phyloP scores from a whole-genome alignment of 2,329 filamentous ascomycete genomes.

The Claviceps arundinis region DNA sequence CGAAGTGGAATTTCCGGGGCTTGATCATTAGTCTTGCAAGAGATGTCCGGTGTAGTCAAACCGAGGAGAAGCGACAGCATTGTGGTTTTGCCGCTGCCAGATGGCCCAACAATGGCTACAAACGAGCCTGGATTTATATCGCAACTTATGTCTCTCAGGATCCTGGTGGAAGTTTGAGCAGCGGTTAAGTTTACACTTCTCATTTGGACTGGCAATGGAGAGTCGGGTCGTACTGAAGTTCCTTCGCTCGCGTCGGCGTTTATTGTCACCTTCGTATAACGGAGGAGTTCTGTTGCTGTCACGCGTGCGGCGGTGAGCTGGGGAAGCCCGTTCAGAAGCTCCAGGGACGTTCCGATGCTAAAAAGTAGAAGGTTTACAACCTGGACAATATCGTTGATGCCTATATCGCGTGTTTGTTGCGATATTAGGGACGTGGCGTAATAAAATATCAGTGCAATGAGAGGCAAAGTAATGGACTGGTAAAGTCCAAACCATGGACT shows the following conservation, averaged over 20 bases:
- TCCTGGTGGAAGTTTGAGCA: neutral
- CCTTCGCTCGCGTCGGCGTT: neutral
- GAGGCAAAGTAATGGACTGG: constrained; percentile 57
- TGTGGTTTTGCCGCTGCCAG: constrained; percentile 86
- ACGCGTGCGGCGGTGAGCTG: constrained; percentile 65
- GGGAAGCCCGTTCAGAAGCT: constrained; percentile 61
- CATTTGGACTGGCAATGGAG: constrained; percentile 32
- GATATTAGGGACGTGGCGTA: constrained; percentile 58
- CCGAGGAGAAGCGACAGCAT: constrained; percentile 62
- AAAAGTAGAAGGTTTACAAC: constrained; percentile 79
- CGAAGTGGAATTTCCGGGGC: constrained; percentile 27
- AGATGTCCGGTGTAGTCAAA: constrained; percentile 40
- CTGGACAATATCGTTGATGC: constrained; percentile 49
- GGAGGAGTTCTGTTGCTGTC: constrained; percentile 58
- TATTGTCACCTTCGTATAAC: constrained; percentile 40
- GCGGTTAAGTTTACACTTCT: constrained; percentile 43
- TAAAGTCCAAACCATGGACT: constrained; percentile 67
- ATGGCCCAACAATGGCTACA: constrained; percentile 68
- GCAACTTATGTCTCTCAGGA: constrained; percentile 29
- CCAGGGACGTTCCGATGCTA: constrained; percentile 58
- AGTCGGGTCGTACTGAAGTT: constrained; percentile 21
- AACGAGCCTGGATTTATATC: constrained; percentile 48
- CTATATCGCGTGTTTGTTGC: constrained; percentile 26
- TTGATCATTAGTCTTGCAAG: neutral
- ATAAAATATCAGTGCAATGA: constrained; percentile 71